Evolutionary conservation across 2,329 filamentous ascomycete species (phyloP), one percentile per base, ranked within the genome.

Genomic region (Zelopaecilomyces penicillatus): DNA sequence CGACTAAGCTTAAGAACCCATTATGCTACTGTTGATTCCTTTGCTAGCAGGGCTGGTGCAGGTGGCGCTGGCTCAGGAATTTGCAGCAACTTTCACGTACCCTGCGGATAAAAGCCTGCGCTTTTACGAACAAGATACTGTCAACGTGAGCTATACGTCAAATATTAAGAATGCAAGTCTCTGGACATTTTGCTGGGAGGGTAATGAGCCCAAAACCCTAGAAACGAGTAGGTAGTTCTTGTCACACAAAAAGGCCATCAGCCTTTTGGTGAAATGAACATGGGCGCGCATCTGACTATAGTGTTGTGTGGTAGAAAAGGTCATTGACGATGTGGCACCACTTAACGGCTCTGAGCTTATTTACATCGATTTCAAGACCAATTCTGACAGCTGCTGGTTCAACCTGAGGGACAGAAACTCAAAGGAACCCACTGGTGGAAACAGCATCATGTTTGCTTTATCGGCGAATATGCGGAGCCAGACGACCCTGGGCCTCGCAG

Each of bases 111-210:
- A 46, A 31, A 45, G 43, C 3, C 32, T 50, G 11, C 41, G 28
- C 8, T 50, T 50, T 36, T 46, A 46, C 29, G 45, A 48, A 34
- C 30, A 45, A 4, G 49, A 50, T 33, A 41, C 45, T 8, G 45
- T 48, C 8, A 41, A 30, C 5, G 46, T 50, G 10, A 50, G 45
- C 39, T 50, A 43, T n/a, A 44, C 34, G n/a, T 42, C 46, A 5
- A 36, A 44, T 6, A 36, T 44, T 28, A 28, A 36, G 30, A 46
- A 39, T 19, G 30, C 41, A 19, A 44, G 41, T 37, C 46, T 50
- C n/a, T 46, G 46, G 43, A 43, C 39, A 5, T 50, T 50, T 36
- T 50, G 49, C 40, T 43, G 37, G 34, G 41, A 46, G 32, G 38
- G 37, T 10, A 27, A 11, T 28, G 11, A 38, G 19, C 19, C 26